Evolutionary conservation across 768 basidiomycete species (phyloP).

Genomic region (Pisolithus albus): DNA sequence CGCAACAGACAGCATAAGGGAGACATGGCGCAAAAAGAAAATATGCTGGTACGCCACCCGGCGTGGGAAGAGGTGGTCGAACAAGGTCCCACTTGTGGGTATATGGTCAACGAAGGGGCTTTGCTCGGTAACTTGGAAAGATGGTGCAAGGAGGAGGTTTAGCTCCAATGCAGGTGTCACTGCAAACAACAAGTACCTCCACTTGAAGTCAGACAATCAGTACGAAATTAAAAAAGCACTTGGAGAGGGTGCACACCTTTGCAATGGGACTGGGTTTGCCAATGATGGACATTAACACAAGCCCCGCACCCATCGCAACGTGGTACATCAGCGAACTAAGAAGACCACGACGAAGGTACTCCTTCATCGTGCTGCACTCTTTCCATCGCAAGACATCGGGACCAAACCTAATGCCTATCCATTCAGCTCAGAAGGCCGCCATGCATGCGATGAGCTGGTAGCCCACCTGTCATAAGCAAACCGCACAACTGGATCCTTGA

Average conservation of each 20-base stretch:
- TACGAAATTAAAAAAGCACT: background rate
- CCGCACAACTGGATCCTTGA: conserved; percentile 68
- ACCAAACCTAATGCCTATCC: conserved; percentile 52
- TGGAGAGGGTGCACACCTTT: conserved; percentile 46
- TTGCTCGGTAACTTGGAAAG: conserved; percentile 24
- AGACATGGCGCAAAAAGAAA: conserved; percentile 68
- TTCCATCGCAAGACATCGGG: conserved; percentile 65
- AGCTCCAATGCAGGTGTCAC: conserved; percentile 57
- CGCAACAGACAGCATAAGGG: conserved; percentile 67
- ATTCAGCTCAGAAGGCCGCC: conserved; percentile 5
- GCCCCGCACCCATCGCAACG: conserved; percentile 46
- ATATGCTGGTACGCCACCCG: conserved; percentile 74
- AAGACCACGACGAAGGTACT: conserved; percentile 64
- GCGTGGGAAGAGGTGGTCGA: conserved; percentile 47
- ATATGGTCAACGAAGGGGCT: conserved; percentile 20
- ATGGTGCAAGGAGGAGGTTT: conserved; percentile 55
- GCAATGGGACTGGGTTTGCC: conserved; percentile 53
- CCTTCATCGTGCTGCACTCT: conserved; percentile 58
- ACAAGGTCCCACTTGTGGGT: conserved; percentile 19
- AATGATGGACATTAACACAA: conserved; percentile 59
- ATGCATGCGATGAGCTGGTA: background rate
- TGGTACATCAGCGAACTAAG: conserved; percentile 60
- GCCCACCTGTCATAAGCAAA: conserved; percentile 83
- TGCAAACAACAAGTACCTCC: conserved; percentile 74
- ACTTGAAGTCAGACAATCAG: conserved; percentile 37